These are phyloP conservation scores for Cladophialophora psammophila DNA, from an alignment of 2,329 filamentous ascomycete species.

Conservation along the genomic window DNA sequence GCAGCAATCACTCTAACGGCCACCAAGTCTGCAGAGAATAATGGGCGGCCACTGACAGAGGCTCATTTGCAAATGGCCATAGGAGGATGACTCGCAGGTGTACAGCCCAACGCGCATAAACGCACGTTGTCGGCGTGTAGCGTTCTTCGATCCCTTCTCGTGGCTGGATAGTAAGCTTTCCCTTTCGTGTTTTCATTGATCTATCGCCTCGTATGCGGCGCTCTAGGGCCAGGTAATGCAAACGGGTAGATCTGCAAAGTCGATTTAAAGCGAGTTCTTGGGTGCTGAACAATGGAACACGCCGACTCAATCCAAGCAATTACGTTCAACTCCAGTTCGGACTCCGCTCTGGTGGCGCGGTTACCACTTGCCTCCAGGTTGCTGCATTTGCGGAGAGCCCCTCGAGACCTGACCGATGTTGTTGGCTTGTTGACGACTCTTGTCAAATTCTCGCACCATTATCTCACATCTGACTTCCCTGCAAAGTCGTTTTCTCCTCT, in stretches of 20 bases:
- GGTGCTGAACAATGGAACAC: not conserved
- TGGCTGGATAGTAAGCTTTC: not conserved
- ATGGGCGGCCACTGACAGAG: not conserved
- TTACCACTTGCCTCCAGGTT: slow-evolving; percentile 23
- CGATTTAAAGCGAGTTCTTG: not conserved
- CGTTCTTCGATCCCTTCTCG: not conserved
- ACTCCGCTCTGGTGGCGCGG: not conserved
- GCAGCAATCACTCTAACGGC: not conserved
- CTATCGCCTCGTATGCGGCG: not conserved
- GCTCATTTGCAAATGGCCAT: not conserved
- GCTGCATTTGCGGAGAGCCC: slow-evolving; percentile 7
- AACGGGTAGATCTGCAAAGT: not conserved
- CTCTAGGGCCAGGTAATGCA: not conserved
- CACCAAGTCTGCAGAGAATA: not conserved
- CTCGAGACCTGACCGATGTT: slow-evolving; percentile 3
- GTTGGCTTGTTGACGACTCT: slow-evolving; percentile 60
- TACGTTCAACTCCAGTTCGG: not conserved
- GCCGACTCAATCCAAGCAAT: not conserved
- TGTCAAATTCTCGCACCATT: slow-evolving; percentile 79
- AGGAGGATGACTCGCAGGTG: not conserved
- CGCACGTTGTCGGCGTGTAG: not conserved
- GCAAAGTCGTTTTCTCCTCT: slow-evolving; percentile 80
- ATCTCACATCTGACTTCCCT: slow-evolving; percentile 84
- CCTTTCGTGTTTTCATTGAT: not conserved
- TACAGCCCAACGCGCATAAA: not conserved